Percentiles rank a stretch among this genome's conserved stretches.
Conservation (phyloP, 495 filamentous ascomycete genomes). For the Penicillium alfredii region DNA sequence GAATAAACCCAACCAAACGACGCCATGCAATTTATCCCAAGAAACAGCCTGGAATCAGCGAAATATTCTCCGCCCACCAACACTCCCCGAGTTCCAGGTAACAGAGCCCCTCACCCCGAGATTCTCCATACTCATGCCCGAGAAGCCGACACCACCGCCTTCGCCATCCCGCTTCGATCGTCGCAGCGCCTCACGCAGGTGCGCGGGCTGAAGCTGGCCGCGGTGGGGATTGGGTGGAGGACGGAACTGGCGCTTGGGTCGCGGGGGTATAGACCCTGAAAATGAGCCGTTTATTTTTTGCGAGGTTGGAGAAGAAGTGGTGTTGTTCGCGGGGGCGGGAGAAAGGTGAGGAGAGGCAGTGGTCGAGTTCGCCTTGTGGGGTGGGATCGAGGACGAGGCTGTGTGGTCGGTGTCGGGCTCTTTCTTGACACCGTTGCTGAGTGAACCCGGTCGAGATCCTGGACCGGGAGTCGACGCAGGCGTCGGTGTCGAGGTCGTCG, state of each 20-base stretch:
- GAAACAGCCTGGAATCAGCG: conserved; percentile 33
- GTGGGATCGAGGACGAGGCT: conserved; percentile 1
- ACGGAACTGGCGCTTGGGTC: conserved; percentile 23
- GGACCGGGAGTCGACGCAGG: conserved; percentile 12
- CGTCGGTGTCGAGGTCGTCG: conserved; percentile 16
- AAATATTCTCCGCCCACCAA: conserved; percentile 57
- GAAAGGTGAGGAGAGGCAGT: conserved; percentile 14
- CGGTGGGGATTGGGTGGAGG: conserved; percentile 45
- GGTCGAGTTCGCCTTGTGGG: no score
- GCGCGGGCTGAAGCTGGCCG: conserved; percentile 73
- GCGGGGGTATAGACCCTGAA: conserved; percentile 10
- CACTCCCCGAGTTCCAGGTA: conserved; percentile 45
- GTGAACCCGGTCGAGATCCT: not conserved
- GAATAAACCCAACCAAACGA: not conserved
- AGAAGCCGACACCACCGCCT: conserved; percentile 65
- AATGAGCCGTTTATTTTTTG: not conserved
- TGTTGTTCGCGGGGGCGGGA: conserved; percentile 2
- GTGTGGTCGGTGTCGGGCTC: conserved; percentile 14
- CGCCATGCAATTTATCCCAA: conserved; percentile 1
- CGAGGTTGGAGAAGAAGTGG: conserved; percentile 5
- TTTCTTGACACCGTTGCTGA: conserved; percentile 22
- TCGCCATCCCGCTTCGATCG: conserved; percentile 61
- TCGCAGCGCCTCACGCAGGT: conserved; percentile 72
- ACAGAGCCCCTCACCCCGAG: conserved; percentile 58
- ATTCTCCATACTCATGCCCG: conserved; percentile 65